phyloP scores from a whole-genome alignment of 495 filamentous ascomycete genomes.

The Sporormia fimetaria region DNA sequence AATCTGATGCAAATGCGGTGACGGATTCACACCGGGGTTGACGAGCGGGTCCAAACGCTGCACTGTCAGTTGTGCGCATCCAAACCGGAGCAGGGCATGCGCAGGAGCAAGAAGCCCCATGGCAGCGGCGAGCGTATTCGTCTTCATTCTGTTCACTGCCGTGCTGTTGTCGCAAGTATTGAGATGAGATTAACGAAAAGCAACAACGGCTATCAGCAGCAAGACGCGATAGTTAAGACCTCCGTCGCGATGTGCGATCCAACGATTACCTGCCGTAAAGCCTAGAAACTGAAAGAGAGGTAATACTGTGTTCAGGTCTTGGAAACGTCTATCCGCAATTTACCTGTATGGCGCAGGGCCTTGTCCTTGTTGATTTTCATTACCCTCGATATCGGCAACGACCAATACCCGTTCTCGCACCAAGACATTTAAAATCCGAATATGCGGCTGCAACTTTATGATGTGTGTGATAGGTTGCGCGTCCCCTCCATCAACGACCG shows the following conservation, averaged over 20 bases:
- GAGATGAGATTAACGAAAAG: not conserved
- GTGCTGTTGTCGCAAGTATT: not conserved
- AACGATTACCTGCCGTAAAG: too few species aligned
- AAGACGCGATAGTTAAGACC: slow-evolving; percentile 1
- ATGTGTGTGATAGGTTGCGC: not conserved
- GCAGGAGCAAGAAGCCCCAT: slow-evolving; percentile 10
- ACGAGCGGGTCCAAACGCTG: slow-evolving; percentile 37
- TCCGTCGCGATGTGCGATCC: not conserved
- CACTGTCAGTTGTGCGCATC: slow-evolving; percentile 37
- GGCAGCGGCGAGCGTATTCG: slow-evolving; percentile 9
- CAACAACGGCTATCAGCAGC: not conserved
- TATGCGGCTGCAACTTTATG: slow-evolving; percentile 1
- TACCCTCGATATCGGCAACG: slow-evolving; percentile 1
- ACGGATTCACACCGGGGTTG: slow-evolving; percentile 22
- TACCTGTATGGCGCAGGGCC: not conserved
- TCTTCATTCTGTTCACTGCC: slow-evolving; percentile 14
- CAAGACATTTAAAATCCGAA: slow-evolving; percentile 1
- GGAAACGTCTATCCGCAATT: slow-evolving; percentile 4
- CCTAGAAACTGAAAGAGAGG: too few species aligned
- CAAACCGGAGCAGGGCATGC: slow-evolving; percentile 33
- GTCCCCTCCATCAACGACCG: not conserved
- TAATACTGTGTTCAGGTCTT: too few species aligned
- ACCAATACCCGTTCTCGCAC: slow-evolving; percentile 7
- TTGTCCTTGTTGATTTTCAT: slow-evolving; percentile 4
- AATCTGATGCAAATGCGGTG: slow-evolving; percentile 26